Evolutionary conservation across 2,329 filamentous ascomycete genomes (phyloP), one percentile per base, ranked within the genome.

Genomic region (Paraconiothyrium brasiliense): DNA sequence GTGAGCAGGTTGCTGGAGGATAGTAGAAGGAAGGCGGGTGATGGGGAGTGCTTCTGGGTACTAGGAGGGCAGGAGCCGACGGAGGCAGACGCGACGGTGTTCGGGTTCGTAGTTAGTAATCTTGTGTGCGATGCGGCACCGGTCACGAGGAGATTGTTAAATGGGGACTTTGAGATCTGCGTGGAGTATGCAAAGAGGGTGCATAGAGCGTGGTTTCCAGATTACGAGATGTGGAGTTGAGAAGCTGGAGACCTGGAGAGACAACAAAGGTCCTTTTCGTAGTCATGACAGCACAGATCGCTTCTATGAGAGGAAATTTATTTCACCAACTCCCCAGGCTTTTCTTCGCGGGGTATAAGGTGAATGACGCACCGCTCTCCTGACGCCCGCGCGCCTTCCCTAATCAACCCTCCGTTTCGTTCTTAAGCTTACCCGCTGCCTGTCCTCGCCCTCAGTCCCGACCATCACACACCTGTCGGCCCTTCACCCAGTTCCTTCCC

Each of bases 171-270:
- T 62, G 84, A 86, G 0, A 76, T 78, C 0, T 59, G 89, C 11
- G 43, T 86, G 10, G 85, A 88, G 2, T 90, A 89, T 73, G 86
- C 85, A 3, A 68, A 69, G 41, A 80, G 84, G 59, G 87, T 90
- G 46, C 86, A 89, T 68, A 74, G 81, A 50, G 61, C 63, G 4
- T 88, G 86, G 67, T 90, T 90, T 65, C 80, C 84, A 0, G 86
- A 90, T 39, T 89, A 89, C 67, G 77, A 83, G 60, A 64, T 70
- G 4, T 83, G 78, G 78, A 8, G 16, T 22, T 50, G 51, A 55
- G 37, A 10, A 24, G 37, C 5, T 39, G 37, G 16, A 13, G 37
- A 16, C 16, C 27, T 1, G 37, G 5, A 39, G 39, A 46, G 20
- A 46, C 3, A 46, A 9, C 43, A 8, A 46, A 24, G 27, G 27